Evolutionary conservation across 768 basidiomycete genomes (phyloP), one percentile per base, ranked within the genome.

Genomic region (Royoungia palumana): DNA sequence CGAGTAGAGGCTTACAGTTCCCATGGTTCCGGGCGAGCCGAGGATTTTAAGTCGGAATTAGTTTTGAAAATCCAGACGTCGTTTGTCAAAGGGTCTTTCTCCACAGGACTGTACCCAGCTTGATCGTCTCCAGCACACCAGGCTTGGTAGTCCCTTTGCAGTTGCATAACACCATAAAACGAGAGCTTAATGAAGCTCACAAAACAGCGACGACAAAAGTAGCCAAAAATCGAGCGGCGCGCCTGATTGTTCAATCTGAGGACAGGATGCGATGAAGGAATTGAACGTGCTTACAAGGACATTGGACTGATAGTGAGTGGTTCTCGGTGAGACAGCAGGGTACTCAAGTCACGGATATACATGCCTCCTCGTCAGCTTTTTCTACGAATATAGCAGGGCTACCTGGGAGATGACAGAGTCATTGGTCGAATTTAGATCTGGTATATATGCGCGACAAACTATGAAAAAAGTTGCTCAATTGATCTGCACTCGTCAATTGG

Each of bases 151-250:
- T 90, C 83, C 41, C 70, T 66, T 55, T 82, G 81, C 30, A 92
- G 74, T 55, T 80, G 79, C 43, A 77, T 72, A n/a, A 86, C 73
- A 11, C 85, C 88, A 40, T 77, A 75, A 55, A 85, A 90, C 0
- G 89, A 87, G 4, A 93, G 71, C 61, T 91, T 91, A 57, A 78
- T 61, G 66, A 85, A 91, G 57, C 78, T 83, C 41, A 89, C 75
- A 51, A 77, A 83, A 61, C 86, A 89, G 35, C 90, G 77, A 40
- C 89, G 84, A 56, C 79, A 82, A 60, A 91, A 92, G 58, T 81
- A 88, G 3, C 89, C 91, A 63, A 91, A 87, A 19, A 88, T 68
- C 3, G 90, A 92, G 17, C 87, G 82, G 22, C 86, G 81, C 44
- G 73, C 74, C 89, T 91, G 45, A 28, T 30, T 28, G 35, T 34